These are phyloP conservation scores for Dioscorea dumetorum DNA, from an alignment of 106 monocot genomes.

Conservation along the genomic window DNA sequence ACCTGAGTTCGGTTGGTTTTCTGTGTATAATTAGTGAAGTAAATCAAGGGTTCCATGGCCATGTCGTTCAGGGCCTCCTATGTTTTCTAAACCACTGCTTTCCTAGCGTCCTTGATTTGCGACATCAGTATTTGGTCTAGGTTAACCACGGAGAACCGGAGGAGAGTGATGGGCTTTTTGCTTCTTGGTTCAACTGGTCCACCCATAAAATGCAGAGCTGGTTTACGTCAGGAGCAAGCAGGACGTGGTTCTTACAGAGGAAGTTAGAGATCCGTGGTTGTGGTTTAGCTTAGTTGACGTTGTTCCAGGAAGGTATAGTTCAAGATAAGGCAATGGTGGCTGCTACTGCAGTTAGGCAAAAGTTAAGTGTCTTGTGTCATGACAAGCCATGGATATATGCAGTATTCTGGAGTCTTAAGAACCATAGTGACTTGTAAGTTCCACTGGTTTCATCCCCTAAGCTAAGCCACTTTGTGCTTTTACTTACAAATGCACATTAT, in stretches of 20 bases:
- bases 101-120: neutral
- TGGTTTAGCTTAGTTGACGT: neutral
- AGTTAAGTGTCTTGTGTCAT: constrained; percentile 46
- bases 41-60: neutral
- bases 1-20: neutral
- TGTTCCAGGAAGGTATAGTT: neutral
- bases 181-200: constrained; percentile 37
- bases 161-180: constrained; percentile 44
- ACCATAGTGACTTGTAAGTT: constrained; percentile 30
- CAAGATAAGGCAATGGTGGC: constrained; percentile 28
- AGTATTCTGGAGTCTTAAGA: constrained; percentile 57
- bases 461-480: too few relatives aligned
- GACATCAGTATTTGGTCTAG: neutral
- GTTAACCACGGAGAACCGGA: neutral
- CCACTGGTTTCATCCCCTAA: too few relatives aligned
- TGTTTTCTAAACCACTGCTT: too few relatives aligned
- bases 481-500: too few relatives aligned
- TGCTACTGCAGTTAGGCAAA: constrained; percentile 17
- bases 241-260: constrained; percentile 67
- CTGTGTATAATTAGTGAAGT: too few relatives aligned
- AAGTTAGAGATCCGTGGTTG: constrained; percentile 24
- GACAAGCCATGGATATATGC: constrained; percentile 58
- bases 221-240: constrained; percentile 62
- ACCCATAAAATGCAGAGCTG: constrained; percentile 51
- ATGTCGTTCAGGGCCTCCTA: neutral